These are phyloP conservation scores for Podospora comata DNA, from an alignment of 495 filamentous ascomycete species.

Conservation along the genomic window DNA sequence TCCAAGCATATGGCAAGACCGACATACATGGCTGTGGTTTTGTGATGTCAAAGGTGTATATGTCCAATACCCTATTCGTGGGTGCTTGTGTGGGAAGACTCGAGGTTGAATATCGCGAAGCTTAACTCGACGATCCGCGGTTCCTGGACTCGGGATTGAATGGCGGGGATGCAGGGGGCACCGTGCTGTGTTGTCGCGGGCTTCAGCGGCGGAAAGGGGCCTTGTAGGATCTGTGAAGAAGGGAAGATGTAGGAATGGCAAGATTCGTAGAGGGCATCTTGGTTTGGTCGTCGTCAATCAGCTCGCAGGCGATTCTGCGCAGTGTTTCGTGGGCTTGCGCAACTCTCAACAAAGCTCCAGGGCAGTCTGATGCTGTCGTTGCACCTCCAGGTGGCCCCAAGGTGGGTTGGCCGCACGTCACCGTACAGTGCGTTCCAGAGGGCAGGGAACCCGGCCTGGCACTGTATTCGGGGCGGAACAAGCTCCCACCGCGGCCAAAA, in stretches of 20 bases:
- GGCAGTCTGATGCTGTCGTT: not conserved
- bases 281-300: not conserved
- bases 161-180: not conserved
- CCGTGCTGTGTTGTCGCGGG: conserved; percentile 4
- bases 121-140: not conserved
- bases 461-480: conserved; percentile 19
- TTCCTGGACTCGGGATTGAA: not conserved
- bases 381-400: conserved; percentile 2
- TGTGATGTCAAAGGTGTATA: conserved; percentile 4
- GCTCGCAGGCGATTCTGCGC: conserved; percentile 1
- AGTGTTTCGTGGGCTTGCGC: not conserved
- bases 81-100: not conserved
- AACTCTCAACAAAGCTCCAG: not conserved
- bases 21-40: conserved; percentile 26
- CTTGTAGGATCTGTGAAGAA: conserved; percentile 6
- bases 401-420: conserved; percentile 19
- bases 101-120: not conserved
- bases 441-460: not conserved
- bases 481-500: not conserved
- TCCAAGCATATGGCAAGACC: not conserved
- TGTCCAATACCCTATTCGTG: not conserved
- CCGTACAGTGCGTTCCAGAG: conserved; percentile 12
- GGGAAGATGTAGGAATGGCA: not conserved
- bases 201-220: conserved; percentile 13
- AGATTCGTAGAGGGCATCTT: conserved; percentile 15